phyloP scores from a whole-genome alignment of 2,329 filamentous ascomycete species.

The Exophiala aquamarina region DNA sequence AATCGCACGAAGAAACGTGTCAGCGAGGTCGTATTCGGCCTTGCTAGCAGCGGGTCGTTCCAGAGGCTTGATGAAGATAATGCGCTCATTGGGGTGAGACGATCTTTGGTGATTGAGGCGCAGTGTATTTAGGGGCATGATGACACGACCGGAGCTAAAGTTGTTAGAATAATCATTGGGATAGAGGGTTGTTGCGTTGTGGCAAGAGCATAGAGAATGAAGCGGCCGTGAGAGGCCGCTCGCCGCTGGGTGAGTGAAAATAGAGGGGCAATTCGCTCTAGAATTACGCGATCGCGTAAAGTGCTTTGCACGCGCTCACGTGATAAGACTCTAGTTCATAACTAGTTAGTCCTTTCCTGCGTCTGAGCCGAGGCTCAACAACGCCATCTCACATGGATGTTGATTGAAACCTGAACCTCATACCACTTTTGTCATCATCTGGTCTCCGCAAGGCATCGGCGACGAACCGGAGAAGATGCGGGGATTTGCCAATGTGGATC shows the following conservation, averaged over 20 bases:
- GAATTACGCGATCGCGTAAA: no score
- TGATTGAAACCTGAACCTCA: neutral
- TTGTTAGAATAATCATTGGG: no score
- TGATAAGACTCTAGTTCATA: neutral
- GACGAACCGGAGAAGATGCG: neutral
- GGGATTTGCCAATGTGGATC: no score
- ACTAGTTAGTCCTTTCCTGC: neutral
- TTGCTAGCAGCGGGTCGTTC: slow-evolving; percentile 50
- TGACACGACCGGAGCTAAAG: slow-evolving; percentile 9
- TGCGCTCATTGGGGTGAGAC: slow-evolving; percentile 39
- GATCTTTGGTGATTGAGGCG: slow-evolving; percentile 60
- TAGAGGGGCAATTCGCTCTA: no score
- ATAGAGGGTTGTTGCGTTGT: no score
- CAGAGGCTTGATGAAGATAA: slow-evolving; percentile 83
- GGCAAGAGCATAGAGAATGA: no score
- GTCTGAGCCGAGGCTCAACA: slow-evolving; percentile 4
- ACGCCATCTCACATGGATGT: neutral
- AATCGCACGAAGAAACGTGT: slow-evolving; percentile 72
- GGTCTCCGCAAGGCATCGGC: neutral
- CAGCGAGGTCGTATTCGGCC: slow-evolving; percentile 59
- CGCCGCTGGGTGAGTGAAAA: slow-evolving; percentile 3
- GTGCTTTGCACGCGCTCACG: slow-evolving; percentile 7
- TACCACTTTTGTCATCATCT: slow-evolving; percentile 1
- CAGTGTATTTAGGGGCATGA: slow-evolving; percentile 76
- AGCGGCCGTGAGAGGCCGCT: no score